Conservation (phyloP, 1,139 yeast species). For the Yamadazyma triangularis region DNA sequence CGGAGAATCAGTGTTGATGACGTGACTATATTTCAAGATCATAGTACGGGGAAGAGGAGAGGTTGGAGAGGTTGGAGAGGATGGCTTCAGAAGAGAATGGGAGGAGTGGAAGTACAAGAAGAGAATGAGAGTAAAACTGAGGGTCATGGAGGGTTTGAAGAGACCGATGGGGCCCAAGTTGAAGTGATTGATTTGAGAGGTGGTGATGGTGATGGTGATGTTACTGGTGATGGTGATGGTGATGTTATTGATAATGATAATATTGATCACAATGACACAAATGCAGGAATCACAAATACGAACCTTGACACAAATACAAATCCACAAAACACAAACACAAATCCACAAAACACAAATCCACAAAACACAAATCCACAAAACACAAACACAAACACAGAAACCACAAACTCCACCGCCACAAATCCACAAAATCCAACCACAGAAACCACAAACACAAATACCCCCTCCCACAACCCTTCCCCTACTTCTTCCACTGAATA, state of each 20-base stretch:
- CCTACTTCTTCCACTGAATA: conserved; percentile 4
- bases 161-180: too few species aligned
- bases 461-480: background rate
- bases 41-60: conserved; percentile 2
- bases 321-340: too few species aligned
- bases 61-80: conserved; percentile 8
- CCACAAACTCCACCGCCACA: background rate
- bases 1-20: conserved; percentile 41
- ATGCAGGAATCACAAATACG: too few species aligned
- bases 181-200: too few species aligned
- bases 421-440: too few species aligned
- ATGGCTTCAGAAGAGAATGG: conserved; percentile 1
- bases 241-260: too few species aligned
- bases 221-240: too few species aligned
- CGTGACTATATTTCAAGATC: conserved; percentile 19
- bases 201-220: too few species aligned
- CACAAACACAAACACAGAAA: conserved; percentile 1
- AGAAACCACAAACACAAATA: background rate
- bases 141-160: conserved; percentile 5
- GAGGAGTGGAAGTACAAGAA: conserved; percentile 3
- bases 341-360: too few species aligned
- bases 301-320: too few species aligned
- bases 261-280: too few species aligned
- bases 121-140: conserved; percentile 2
- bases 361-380: too few species aligned